These are phyloP conservation scores for Globisporangium parvum DNA, from an alignment of 352 stramenopile genomes.

Conservation along the genomic window DNA sequence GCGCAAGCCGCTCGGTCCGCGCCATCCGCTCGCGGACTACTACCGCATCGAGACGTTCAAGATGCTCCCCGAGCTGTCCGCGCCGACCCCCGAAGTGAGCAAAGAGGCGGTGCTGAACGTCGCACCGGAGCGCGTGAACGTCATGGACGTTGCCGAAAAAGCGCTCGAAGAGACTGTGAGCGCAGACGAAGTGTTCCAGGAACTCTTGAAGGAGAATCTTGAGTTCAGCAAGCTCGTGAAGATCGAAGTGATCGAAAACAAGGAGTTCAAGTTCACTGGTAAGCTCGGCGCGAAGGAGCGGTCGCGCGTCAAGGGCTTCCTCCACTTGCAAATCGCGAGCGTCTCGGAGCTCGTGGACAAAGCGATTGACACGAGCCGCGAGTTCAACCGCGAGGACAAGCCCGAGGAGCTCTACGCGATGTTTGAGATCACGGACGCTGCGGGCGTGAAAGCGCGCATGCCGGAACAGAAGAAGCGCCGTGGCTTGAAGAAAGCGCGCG, in stretches of 20 bases:
- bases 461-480: conserved; percentile 5
- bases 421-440: conserved; percentile 30
- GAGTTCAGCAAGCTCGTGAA: conserved; percentile 47
- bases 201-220: conserved; percentile 28
- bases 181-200: conserved; percentile 44
- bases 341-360: conserved; percentile 38
- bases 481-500: conserved; percentile 3
- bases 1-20: conserved; percentile 28
- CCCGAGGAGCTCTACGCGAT: conserved; percentile 42
- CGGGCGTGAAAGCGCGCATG: conserved; percentile 15
- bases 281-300: conserved; percentile 22
- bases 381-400: conserved; percentile 24
- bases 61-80: conserved; percentile 30
- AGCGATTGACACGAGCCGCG: conserved; percentile 19
- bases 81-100: conserved; percentile 20
- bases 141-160: conserved; percentile 39
- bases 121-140: conserved; percentile 41
- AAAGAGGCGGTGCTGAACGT: conserved; percentile 41
- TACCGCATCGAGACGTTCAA: conserved; percentile 60
- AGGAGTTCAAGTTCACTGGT: conserved; percentile 22
- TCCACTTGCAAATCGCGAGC: conserved; percentile 29
- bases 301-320: conserved; percentile 26
- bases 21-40: conserved; percentile 38
- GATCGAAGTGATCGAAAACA: conserved; percentile 20
- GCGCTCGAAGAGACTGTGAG: conserved; percentile 32